Conservation (phyloP, 2,329 filamentous ascomycete genomes). For the Diaporthe eres region DNA sequence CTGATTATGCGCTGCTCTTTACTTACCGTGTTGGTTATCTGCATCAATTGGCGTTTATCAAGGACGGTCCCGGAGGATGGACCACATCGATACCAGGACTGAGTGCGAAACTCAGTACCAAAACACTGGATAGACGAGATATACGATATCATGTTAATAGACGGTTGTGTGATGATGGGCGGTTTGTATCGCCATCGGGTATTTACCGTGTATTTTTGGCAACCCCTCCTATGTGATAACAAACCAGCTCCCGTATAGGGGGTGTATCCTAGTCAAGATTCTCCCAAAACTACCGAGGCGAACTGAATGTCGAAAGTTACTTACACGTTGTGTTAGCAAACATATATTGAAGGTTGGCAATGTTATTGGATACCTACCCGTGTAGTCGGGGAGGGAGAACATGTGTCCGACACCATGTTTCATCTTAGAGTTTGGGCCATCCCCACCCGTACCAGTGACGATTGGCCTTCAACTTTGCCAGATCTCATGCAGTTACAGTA, state of each 20-base stretch:
- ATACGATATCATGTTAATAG: not conserved
- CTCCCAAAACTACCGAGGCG: too few relatives aligned
- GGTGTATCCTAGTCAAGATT: not conserved
- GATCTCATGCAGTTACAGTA: not conserved
- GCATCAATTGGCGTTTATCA: not conserved
- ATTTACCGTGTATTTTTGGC: too few relatives aligned
- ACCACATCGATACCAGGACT: not conserved
- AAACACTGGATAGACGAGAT: not conserved
- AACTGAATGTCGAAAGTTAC: not conserved
- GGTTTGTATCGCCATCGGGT: not conserved
- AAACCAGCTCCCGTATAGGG: not conserved
- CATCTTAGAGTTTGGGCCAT: conserved; percentile 1
- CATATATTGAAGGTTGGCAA: not conserved
- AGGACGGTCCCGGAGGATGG: not conserved
- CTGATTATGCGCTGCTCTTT: not conserved
- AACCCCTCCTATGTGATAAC: not conserved
- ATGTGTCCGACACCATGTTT: conserved; percentile 1
- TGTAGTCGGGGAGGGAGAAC: not conserved
- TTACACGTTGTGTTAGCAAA: not conserved
- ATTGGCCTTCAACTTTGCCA: not conserved
- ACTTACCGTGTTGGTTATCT: not conserved
- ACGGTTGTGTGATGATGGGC: not conserved
- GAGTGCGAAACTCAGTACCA: not conserved
- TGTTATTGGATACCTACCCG: not conserved
- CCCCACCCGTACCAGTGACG: not conserved